Base-by-base conservation (phyloP, 306 rosid genomes). In the Begonia masoniana region DNA sequence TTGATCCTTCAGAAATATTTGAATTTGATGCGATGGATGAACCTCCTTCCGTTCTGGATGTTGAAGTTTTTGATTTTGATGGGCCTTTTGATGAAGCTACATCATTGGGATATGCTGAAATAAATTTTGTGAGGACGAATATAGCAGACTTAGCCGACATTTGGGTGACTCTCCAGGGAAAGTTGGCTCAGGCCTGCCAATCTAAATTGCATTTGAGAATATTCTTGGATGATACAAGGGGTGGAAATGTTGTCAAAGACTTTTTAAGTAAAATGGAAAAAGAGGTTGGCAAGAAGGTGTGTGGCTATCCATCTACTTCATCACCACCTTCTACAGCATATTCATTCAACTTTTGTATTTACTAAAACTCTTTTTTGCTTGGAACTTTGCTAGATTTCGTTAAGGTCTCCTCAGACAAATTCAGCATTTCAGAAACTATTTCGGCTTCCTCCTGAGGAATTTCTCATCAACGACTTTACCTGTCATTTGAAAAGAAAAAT, bases 21-120 rank as follows among this genome's bases (percentile, higher is more conserved):
- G 99, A 92, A 71, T 92, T 92, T 63, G 96, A 86, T 77, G 96
- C 99, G 3, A 86, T 81, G 99, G 82, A 83, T 39, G 96, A 92
- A 54, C 94, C 88, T 68, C 99, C 99, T 60, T 83, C 99, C 11
- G 76, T 86, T 70, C 58, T 92, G 76, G 91, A 79, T 31, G 69
- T 86, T 63, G 95, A 81, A 54, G 84, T 92, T 68, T 86, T 47
- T 72, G 89, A 86, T 71, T 86, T 86, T 69, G 95, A 87, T 75
- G 99, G 96, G 57, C 96, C 99, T 54, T 86, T 77, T 57, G 95
- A 83, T 70, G 96, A 86, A 71, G 78, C 69, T 48, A 55, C 69
- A 50, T 86, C 93, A 62, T 57, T 92, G 59, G 99, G 99, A 59
- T 81, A 52, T 49, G 74, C 75, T 31, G 82, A 81, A 71, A 76